A percentile compares a stretch with the other conserved stretches of the same genome.
Conservation (phyloP, 495 filamentous ascomycete genomes). For the Talaromyces liani region DNA sequence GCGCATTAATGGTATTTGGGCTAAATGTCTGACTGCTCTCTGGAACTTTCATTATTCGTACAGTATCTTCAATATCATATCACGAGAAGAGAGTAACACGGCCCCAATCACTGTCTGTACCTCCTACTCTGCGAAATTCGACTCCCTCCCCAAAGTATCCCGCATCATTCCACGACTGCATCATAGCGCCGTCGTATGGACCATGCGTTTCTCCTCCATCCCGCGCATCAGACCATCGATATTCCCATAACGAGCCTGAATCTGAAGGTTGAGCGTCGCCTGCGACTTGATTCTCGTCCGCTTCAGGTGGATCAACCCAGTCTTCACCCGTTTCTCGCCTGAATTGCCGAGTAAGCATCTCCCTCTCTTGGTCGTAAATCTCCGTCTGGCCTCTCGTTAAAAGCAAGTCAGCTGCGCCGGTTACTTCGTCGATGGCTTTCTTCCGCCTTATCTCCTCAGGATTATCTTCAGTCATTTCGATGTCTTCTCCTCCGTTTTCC, state of each 20-base stretch:
- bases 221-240: conserved; percentile 81
- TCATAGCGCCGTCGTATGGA: conserved; percentile 74
- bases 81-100: conserved; percentile 13
- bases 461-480: conserved; percentile 72
- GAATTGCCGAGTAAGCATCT: conserved; percentile 75
- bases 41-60: background rate
- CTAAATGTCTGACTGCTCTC: background rate
- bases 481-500: conserved; percentile 43
- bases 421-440: conserved; percentile 71
- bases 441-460: conserved; percentile 62
- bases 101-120: conserved; percentile 51
- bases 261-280: background rate
- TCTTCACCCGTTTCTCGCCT: conserved; percentile 80
- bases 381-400: conserved; percentile 73
- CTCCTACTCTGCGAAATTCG: conserved; percentile 66
- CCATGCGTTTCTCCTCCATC: conserved; percentile 76
- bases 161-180: conserved; percentile 81
- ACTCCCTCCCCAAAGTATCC: conserved; percentile 94
- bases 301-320: conserved; percentile 62
- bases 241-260: conserved; percentile 69
- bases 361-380: conserved; percentile 85
- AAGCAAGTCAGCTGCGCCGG: conserved; percentile 79
- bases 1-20: conserved; percentile 18
- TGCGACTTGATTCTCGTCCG: conserved; percentile 13
- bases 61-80: background rate